phyloP scores from a whole-genome alignment of 75 land plant genomes.

The Cupressus sempervirens region DNA sequence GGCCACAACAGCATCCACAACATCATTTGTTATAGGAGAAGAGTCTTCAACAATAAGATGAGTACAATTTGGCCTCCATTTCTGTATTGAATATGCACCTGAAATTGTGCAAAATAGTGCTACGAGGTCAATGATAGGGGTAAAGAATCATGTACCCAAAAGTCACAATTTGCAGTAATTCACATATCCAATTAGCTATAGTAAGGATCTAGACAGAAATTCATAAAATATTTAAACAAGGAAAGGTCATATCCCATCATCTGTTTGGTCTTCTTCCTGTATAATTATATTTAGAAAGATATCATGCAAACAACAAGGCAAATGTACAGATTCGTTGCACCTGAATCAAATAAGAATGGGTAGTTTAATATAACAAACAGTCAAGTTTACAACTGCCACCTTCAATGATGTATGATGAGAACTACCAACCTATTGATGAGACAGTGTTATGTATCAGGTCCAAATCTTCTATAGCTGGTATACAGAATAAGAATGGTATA shows the following conservation, averaged over 20 bases:
- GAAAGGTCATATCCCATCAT: background rate
- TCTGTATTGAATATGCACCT: constrained; percentile 55
- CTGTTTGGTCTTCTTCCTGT: background rate
- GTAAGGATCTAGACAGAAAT: background rate
- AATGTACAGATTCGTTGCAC: background rate
- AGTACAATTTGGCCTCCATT: constrained; percentile 65
- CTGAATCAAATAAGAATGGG: constrained; percentile 1
- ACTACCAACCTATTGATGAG: constrained; percentile 43
- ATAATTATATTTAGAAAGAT: background rate
- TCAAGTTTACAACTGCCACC: background rate
- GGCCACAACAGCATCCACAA: constrained; percentile 65
- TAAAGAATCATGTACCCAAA: background rate
- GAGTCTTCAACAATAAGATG: constrained; percentile 69
- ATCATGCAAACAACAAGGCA: background rate
- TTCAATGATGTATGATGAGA: background rate
- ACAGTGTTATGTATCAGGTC: constrained; percentile 20
- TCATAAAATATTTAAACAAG: background rate
- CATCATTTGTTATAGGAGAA: constrained; percentile 43
- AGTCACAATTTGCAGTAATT: background rate
- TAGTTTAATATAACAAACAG: background rate
- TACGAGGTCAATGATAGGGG: background rate
- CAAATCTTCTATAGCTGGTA: constrained; percentile 13
- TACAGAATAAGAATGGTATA: constrained; percentile 44
- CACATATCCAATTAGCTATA: background rate
- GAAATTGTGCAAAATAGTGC: constrained; percentile 12